A percentile compares a stretch with the other conserved stretches of the same genome.
Evolutionary conservation across 1,284 basidiomycete species (phyloP).

Genomic region (Bjerkandera adusta): DNA sequence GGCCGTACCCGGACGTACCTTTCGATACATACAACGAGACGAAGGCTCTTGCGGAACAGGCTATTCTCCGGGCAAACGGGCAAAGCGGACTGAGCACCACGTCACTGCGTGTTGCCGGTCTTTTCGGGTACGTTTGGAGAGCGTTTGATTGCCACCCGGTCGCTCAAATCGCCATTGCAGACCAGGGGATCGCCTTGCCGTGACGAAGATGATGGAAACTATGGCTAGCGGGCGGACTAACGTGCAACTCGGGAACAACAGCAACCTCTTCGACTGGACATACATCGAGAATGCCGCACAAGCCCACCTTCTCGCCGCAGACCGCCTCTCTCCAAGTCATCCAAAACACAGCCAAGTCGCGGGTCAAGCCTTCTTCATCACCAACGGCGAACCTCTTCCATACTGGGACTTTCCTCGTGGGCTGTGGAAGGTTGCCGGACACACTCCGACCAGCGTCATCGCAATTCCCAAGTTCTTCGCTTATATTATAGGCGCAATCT

Average conservation of each 20-base stretch:
- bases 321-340: constrained; percentile 37
- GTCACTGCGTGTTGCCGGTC: constrained; percentile 59
- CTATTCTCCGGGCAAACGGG: constrained; percentile 56
- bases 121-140: constrained; percentile 60
- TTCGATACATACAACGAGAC: constrained; percentile 65
- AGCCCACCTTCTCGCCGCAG: constrained; percentile 64
- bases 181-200: background rate
- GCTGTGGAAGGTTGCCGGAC: constrained; percentile 13
- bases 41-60: constrained; percentile 59
- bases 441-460: constrained; percentile 7
- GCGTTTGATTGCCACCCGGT: too few species aligned
- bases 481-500: background rate
- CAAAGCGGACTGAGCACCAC: constrained; percentile 50
- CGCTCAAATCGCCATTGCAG: constrained; percentile 15
- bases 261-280: constrained; percentile 67
- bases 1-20: constrained; percentile 46
- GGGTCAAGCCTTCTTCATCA: constrained; percentile 66
- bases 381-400: constrained; percentile 61
- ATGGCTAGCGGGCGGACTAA: constrained; percentile 46
- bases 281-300: constrained; percentile 70
- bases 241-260: constrained; percentile 64
- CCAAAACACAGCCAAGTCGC: constrained; percentile 34
- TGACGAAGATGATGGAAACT: constrained; percentile 1
- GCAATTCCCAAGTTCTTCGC: constrained; percentile 7
- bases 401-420: constrained; percentile 44